A percentile compares a stretch with the other conserved stretches of the same genome.
Conservation (phyloP, 2,329 filamentous ascomycete genomes). For the Arthrobotrys pseudoclavata region DNA sequence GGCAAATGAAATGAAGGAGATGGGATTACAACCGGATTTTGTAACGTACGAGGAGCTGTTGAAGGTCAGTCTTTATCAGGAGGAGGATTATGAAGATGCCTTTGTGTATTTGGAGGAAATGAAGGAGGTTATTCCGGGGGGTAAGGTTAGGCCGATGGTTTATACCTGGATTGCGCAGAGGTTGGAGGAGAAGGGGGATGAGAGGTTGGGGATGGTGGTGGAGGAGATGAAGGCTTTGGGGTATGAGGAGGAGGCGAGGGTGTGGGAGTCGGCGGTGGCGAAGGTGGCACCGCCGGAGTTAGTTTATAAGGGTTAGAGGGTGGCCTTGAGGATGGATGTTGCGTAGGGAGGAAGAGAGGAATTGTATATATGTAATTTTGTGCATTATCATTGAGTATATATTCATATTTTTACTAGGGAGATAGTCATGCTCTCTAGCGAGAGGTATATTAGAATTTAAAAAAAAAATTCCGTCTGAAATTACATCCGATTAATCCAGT, state of each 20-base stretch:
- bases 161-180: conserved; percentile 64
- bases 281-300: conserved; percentile 7
- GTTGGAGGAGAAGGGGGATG: conserved; percentile 64
- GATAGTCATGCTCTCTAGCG: too few relatives aligned
- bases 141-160: conserved; percentile 64
- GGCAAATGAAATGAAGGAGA: conserved; percentile 73
- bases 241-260: conserved; percentile 32
- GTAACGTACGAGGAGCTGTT: conserved; percentile 75
- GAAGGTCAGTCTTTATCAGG: conserved; percentile 70
- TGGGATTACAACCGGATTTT: conserved; percentile 71
- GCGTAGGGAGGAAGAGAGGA: too few relatives aligned
- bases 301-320: conserved; percentile 1
- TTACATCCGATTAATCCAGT: too few relatives aligned
- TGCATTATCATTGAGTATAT: conserved; percentile 7
- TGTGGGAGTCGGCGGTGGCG: conserved; percentile 26
- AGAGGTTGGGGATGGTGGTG: conserved; percentile 64
- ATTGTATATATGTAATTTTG: conserved; percentile 39
- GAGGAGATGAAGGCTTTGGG: conserved; percentile 63
- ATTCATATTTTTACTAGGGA: not conserved
- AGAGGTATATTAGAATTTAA: too few relatives aligned
- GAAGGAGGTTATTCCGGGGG: conserved; percentile 64
- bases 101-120: conserved; percentile 71
- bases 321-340: too few relatives aligned
- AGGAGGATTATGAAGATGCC: conserved; percentile 68
- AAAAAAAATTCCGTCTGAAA: too few relatives aligned